Base-by-base conservation (phyloP, 148 eudicot species). In the Heliamphora exappendiculata region DNA sequence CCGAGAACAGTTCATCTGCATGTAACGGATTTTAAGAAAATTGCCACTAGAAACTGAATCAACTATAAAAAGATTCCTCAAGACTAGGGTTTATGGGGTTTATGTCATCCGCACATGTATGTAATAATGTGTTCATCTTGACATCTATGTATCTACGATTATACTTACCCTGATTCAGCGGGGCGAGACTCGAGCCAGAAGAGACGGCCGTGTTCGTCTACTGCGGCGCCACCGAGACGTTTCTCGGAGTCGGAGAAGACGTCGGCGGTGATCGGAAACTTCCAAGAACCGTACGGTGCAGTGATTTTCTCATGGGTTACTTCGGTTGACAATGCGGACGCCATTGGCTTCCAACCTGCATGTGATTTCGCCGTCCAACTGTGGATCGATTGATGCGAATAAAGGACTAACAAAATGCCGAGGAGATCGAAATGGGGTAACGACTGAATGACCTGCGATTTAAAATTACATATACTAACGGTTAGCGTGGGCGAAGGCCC, bases 151-250 rank as follows among this genome's bases (percentile, higher is more conserved):
- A 28, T 0, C 8, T 14, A 24, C 5, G 8, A 3, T 22, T 31
- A 26, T 14, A n/a, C 33, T 28, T 79, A 94, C 98, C 98, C 98
- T 47, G 90, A 87, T 78, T 94, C 97, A 10, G 78, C 81, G 73
- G 98, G 97, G 44, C 97, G 92, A 67, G 91, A 86, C 65, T 94
- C 98, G 39, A 92, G 85, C 93, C 93, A 91, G 84, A 90, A 73
- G 54, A 92, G 91, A n/a, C 81, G 84, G 50, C 93, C 96, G 2
- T 14, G 37, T 8, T 92, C 84, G 58, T 92, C 98, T 19, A 89
- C 91, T 12, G 93, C 79, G 72, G 84, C 62, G 72, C 91, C 98
- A 17, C 93, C 95, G 33, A 94, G 89, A 1, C 98, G 86, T 73
- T 90, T 92, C 36, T 83, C 80, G 7, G 90, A 90, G 50, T 95